Percentiles rank a stretch among this genome's conserved stretches.
Evolutionary conservation across 768 basidiomycete species (phyloP).

Genomic region (Russula sp.): DNA sequence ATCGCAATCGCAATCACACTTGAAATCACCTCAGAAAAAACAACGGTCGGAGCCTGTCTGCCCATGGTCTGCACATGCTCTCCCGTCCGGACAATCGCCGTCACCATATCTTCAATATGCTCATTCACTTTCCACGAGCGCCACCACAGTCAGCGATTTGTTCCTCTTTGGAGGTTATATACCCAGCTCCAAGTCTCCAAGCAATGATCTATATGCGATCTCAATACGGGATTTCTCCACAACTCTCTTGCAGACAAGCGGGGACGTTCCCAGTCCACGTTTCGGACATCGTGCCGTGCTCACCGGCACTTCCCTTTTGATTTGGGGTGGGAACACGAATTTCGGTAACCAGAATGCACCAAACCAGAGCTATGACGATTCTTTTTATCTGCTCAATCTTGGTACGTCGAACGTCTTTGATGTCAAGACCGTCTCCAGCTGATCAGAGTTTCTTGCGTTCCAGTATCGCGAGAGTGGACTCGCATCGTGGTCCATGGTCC

Average conservation of each 20-base stretch:
- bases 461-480: conserved; percentile 95
- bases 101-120: conserved; percentile 96
- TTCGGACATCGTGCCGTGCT: conserved; percentile 90
- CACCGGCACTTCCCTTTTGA: conserved; percentile 90
- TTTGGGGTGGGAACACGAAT: conserved; percentile 94
- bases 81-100: conserved; percentile 42
- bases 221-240: conserved; percentile 77
- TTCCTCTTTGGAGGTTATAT: conserved; percentile 97
- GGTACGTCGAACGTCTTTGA: conserved; percentile 50
- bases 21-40: too few relatives aligned
- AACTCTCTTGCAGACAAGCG: conserved; percentile 78
- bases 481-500: conserved; percentile 73
- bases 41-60: too few relatives aligned
- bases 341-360: conserved; percentile 57
- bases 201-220: conserved; percentile 90
- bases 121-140: conserved; percentile 78
- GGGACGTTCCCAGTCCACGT: conserved; percentile 81
- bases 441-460: neutral
- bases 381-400: conserved; percentile 88
- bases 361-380: conserved; percentile 82
- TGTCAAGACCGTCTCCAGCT: neutral
- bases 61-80: too few relatives aligned
- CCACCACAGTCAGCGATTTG: conserved; percentile 78
- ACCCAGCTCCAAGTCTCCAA: conserved; percentile 60
- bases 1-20: too few relatives aligned